Evolutionary conservation across 1,139 yeast species (phyloP).

Genomic region (Taphrina sp.): DNA sequence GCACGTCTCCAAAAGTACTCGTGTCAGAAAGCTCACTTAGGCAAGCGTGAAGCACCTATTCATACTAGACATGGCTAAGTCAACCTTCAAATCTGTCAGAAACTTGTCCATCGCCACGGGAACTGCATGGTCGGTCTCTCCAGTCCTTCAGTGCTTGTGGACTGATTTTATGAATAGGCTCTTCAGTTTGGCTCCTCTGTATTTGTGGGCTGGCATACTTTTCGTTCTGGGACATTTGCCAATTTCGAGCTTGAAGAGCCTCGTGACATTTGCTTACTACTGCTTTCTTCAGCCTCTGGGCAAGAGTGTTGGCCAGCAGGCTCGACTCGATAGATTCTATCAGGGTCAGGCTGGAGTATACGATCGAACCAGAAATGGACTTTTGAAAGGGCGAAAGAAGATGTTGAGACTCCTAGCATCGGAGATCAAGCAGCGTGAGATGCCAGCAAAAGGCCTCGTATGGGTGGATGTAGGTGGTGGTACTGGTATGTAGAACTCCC

Average conservation of each 20-base stretch:
- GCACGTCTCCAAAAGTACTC: too few relatives aligned
- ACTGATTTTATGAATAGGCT: background rate
- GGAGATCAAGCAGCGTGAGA: slow-evolving; percentile 28
- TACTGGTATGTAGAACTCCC: background rate
- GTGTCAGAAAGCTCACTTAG: too few relatives aligned
- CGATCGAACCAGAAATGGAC: slow-evolving; percentile 62
- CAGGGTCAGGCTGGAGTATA: slow-evolving; percentile 73
- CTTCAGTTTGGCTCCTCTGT: slow-evolving; percentile 1
- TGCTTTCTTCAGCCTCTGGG: slow-evolving; percentile 69
- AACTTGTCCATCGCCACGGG: slow-evolving; percentile 15
- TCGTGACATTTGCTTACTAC: slow-evolving; percentile 42
- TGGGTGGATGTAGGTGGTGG: slow-evolving; percentile 59
- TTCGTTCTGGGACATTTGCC: slow-evolving; percentile 10
- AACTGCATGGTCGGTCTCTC: slow-evolving; percentile 1
- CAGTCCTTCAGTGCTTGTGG: background rate
- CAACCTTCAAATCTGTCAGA: background rate
- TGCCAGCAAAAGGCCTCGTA: slow-evolving; percentile 51
- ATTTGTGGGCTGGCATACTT: slow-evolving; percentile 6
- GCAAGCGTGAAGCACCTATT: too few relatives aligned
- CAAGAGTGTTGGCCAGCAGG: slow-evolving; percentile 53
- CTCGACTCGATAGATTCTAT: slow-evolving; percentile 68
- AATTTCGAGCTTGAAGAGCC: slow-evolving; percentile 23
- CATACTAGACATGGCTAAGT: background rate
- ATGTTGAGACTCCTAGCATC: slow-evolving; percentile 48
- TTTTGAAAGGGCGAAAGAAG: slow-evolving; percentile 69